Percentiles rank a stretch among this genome's conserved stretches.
phyloP scores from a whole-genome alignment of 1,284 basidiomycete genomes.

The Chondrostereum purpureum region DNA sequence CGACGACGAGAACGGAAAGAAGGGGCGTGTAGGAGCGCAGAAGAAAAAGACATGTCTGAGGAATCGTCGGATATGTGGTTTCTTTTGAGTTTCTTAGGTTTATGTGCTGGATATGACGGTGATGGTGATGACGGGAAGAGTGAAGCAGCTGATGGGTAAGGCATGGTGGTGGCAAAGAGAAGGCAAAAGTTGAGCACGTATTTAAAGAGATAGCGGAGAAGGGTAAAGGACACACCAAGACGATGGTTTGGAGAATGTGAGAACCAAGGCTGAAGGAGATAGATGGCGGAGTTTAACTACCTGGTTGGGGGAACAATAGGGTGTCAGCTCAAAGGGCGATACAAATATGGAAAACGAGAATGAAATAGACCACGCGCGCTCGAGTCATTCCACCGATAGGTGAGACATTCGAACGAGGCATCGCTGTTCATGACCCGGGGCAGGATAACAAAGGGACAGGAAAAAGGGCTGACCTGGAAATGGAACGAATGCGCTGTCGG shows the following conservation, averaged over 20 bases:
- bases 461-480: slow-evolving; percentile 35
- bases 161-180: slow-evolving; percentile 13
- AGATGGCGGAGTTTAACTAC: slow-evolving; percentile 1
- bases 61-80: slow-evolving; percentile 21
- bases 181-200: neutral
- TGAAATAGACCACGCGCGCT: too few relatives aligned
- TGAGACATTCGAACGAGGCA: neutral
- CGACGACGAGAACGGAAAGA: slow-evolving; percentile 4
- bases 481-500: slow-evolving; percentile 55
- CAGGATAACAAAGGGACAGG: slow-evolving; percentile 6
- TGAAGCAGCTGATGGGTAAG: too few relatives aligned
- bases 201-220: neutral
- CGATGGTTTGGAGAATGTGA: slow-evolving; percentile 5
- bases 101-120: slow-evolving; percentile 24
- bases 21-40: slow-evolving; percentile 46
- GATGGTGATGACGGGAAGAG: slow-evolving; percentile 15
- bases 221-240: neutral
- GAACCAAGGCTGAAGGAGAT: neutral
- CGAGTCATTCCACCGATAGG: neutral
- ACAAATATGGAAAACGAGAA: too few relatives aligned
- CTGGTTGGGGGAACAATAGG: slow-evolving; percentile 16
- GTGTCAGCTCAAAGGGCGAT: slow-evolving; percentile 5
- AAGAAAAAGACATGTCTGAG: slow-evolving; percentile 39
- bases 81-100: slow-evolving; percentile 41
- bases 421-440: neutral